Base-by-base conservation (phyloP, 2,329 filamentous ascomycete genomes). In the Nemania sp. region DNA sequence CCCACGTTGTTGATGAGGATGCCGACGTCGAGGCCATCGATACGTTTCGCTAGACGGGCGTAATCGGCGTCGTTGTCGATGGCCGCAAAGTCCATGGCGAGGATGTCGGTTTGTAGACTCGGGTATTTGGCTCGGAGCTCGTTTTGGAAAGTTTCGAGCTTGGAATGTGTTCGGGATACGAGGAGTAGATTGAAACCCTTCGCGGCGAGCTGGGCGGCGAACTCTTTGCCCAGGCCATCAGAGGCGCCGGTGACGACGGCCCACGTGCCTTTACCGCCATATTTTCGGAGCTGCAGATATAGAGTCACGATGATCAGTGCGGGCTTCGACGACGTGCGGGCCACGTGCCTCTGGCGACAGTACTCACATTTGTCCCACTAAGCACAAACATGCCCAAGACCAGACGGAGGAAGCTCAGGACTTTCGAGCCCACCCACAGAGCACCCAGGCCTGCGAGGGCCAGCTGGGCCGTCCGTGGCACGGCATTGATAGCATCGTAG, bases 1-100 rank as follows among this genome's bases (percentile, higher is more conserved):
- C 95, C 95, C 56, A 99, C 95, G 71, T 99, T 99, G 84, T 99
- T 99, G 81, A 99, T 84, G 65, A 99, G 80, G 63, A 99, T 90
- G 46, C 89, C 88, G 25, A 99, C 80, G 67, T 97, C 93, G 40
- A 96, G 84, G 7, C 83, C 89, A 18, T 86, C 77, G 52, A 97
- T 79, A 21, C 91, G 76, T 65, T 85, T 79, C 67, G 86, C 84
- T 50, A 99, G 82, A 48, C 84, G 83, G 57, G 86, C 84, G 79
- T 95, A 98, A 78, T 98, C 93, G 57, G 81, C 80, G 65, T 95
- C 88, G 67, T 88, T 81, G 76, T 97, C 90, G 72, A 86, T 80
- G 7, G 56, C 37, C 13, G 91, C 82, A 76, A 95, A 99, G 80
- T 99, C 95, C 91, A 99, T 97, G 29, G 92, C 87, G 34, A 97